These are phyloP conservation scores for Neonectria faginata DNA, from an alignment of 2,329 filamentous ascomycete species.

Conservation along the genomic window DNA sequence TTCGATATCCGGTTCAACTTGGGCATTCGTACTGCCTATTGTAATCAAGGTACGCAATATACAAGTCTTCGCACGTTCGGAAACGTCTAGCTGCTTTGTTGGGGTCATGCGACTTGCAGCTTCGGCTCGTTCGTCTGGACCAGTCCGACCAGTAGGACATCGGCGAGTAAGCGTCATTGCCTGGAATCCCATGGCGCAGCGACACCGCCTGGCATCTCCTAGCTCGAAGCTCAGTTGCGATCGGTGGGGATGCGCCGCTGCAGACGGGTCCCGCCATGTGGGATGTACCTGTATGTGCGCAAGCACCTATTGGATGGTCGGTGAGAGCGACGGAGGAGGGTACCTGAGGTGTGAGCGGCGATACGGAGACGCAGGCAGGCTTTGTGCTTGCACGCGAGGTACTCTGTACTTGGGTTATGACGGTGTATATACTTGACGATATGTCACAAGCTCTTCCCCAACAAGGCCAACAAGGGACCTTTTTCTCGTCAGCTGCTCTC, in stretches of 20 bases:
- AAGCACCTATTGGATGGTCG: constrained; percentile 5
- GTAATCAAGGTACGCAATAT: too few relatives aligned
- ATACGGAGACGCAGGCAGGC: neutral
- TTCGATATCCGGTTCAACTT: neutral
- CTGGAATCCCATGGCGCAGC: constrained; percentile 40
- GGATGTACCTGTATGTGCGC: constrained; percentile 1
- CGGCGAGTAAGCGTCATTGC: constrained; percentile 48
- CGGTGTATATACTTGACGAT: constrained; percentile 21
- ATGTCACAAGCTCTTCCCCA: constrained; percentile 15
- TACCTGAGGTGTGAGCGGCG: constrained; percentile 21
- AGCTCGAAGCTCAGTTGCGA: constrained; percentile 35
- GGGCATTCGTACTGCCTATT: neutral
- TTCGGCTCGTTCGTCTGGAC: constrained; percentile 18
- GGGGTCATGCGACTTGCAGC: constrained; percentile 25
- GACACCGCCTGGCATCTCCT: constrained; percentile 33
- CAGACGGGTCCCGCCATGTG: constrained; percentile 12
- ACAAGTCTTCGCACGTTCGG: constrained; percentile 14
- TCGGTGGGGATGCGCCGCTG: constrained; percentile 39
- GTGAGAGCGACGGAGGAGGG: constrained; percentile 21
- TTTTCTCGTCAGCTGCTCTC: constrained; percentile 21
- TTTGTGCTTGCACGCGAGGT: constrained; percentile 1
- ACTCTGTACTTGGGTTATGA: constrained; percentile 14
- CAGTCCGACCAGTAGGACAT: constrained; percentile 38
- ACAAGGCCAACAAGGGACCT: constrained; percentile 11
- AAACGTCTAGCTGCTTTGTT: constrained; percentile 25